Evolutionary conservation across 805 yeast species (phyloP).

Genomic region (Metschnikowia kunwiensis): DNA sequence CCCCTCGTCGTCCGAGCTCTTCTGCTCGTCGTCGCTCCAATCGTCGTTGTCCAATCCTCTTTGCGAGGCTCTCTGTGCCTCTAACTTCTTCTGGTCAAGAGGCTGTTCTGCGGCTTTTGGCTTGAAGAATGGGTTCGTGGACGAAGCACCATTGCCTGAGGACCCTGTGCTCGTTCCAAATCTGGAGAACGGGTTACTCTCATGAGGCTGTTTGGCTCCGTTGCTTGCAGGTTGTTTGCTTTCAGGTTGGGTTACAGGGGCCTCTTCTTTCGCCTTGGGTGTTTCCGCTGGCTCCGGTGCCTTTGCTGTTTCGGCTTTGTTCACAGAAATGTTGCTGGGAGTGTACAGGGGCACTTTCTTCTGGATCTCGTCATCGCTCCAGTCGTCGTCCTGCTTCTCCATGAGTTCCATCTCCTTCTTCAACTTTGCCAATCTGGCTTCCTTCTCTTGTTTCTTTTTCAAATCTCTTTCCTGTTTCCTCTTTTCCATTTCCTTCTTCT

Average conservation of each 20-base stretch:
- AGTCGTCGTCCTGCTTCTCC: conserved; percentile 21
- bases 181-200: conserved; percentile 51
- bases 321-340: conserved; percentile 6
- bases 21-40: conserved; percentile 46
- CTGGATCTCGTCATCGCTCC: conserved; percentile 33
- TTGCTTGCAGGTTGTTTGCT: neutral
- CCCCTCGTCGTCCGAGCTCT: conserved; percentile 47
- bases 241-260: neutral
- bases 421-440: conserved; percentile 55
- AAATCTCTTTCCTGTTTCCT: conserved; percentile 41
- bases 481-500: conserved; percentile 43
- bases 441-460: conserved; percentile 57
- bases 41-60: conserved; percentile 49
- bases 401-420: conserved; percentile 54
- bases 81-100: conserved; percentile 57
- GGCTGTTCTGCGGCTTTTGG: conserved; percentile 29
- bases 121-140: conserved; percentile 60
- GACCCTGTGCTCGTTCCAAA: conserved; percentile 5
- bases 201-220: conserved; percentile 9
- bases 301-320: conserved; percentile 1
- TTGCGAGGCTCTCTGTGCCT: conserved; percentile 71
- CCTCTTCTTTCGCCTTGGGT: neutral
- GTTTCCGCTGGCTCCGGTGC: neutral
- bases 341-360: conserved; percentile 20
- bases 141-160: conserved; percentile 12